These are phyloP conservation scores for Starmerella geochares DNA, from an alignment of 805 yeast genomes.

Conservation along the genomic window DNA sequence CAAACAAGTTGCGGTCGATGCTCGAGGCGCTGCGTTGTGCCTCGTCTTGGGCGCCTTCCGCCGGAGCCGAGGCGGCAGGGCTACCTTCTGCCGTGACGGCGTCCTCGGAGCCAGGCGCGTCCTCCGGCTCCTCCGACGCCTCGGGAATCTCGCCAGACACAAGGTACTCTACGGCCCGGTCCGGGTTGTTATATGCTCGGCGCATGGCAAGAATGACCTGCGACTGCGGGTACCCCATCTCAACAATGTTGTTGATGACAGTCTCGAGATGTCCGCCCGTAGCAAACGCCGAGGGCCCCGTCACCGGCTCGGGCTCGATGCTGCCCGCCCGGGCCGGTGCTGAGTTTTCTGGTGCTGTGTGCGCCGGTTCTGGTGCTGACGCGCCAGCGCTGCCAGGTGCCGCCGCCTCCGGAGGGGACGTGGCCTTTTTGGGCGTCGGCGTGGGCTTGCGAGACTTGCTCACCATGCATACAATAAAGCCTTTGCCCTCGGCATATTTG, in stretches of 20 bases:
- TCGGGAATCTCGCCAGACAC: slow-evolving; percentile 77
- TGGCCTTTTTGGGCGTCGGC: slow-evolving; percentile 21
- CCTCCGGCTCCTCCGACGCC: slow-evolving; percentile 31
- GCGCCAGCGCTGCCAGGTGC: background rate
- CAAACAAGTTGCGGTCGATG: slow-evolving; percentile 35
- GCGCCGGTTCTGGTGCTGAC: slow-evolving; percentile 22
- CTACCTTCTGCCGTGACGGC: slow-evolving; percentile 11
- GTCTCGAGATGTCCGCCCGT: slow-evolving; percentile 66
- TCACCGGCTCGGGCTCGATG: slow-evolving; percentile 9
- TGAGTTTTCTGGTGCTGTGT: background rate
- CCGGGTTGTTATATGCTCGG: slow-evolving; percentile 95
- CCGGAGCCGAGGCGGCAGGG: slow-evolving; percentile 25
- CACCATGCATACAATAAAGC: slow-evolving; percentile 87
- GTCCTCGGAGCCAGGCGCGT: background rate
- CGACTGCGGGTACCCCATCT: slow-evolving; percentile 86
- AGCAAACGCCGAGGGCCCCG: slow-evolving; percentile 39
- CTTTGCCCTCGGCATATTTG: slow-evolving; percentile 69
- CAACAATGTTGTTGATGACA: slow-evolving; percentile 74
- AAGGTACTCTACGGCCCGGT: slow-evolving; percentile 91
- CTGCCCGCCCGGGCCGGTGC: slow-evolving; percentile 20
- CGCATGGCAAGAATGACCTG: slow-evolving; percentile 84
- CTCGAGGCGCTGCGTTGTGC: slow-evolving; percentile 7
- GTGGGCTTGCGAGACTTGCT: slow-evolving; percentile 37
- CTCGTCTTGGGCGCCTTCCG: slow-evolving; percentile 16
- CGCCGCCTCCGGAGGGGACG: slow-evolving; percentile 23